Evolutionary conservation across 345 rosid genomes (phyloP).

Genomic region (Psidium friedrichsthalianum): DNA sequence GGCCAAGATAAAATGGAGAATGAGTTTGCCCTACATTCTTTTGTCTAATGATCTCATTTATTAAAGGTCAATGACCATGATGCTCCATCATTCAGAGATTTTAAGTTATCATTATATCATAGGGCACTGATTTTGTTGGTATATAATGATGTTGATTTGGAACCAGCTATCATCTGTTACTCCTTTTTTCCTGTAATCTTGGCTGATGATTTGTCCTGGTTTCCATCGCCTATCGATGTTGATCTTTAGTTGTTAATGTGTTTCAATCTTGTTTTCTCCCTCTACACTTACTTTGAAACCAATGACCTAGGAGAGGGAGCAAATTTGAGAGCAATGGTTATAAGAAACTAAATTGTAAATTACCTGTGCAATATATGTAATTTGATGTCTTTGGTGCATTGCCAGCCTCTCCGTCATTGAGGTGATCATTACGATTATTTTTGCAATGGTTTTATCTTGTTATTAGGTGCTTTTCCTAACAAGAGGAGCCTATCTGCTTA

Average conservation of each 20-base stretch:
- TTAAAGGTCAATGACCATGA: background rate
- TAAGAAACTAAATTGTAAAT: background rate
- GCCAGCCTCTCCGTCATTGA: background rate
- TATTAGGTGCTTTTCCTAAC: background rate
- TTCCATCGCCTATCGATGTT: background rate
- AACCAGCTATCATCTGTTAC: background rate
- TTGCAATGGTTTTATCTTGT: background rate
- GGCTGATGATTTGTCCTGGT: background rate
- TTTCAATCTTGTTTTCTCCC: background rate
- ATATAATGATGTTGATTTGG: background rate
- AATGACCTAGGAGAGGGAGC: background rate
- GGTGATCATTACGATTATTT: background rate
- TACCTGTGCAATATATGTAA: background rate
- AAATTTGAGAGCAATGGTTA: background rate
- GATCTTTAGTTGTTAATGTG: background rate
- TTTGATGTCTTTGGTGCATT: background rate
- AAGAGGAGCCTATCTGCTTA: background rate
- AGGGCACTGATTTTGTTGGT: background rate
- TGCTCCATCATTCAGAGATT: background rate
- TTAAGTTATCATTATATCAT: background rate
- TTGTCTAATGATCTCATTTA: background rate
- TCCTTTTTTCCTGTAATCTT: background rate
- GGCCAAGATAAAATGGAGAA: background rate
- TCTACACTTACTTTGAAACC: background rate
- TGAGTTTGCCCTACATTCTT: background rate